phyloP scores from a whole-genome alignment of 805 yeast species.

The Starmerella vitae region DNA sequence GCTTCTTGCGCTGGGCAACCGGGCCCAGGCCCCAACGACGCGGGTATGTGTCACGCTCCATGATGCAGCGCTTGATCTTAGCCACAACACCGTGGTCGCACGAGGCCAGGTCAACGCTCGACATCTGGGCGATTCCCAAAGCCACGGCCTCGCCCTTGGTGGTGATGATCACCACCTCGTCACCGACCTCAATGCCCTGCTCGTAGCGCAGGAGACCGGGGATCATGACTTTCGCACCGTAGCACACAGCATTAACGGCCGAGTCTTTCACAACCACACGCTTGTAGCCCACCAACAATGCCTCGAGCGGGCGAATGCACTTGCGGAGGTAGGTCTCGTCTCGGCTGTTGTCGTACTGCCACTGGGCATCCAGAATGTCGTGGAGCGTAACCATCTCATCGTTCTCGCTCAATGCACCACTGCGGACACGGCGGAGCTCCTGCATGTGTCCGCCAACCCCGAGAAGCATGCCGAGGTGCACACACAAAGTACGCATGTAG shows the following conservation, averaged over 20 bases:
- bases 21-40: slow-evolving; percentile 99
- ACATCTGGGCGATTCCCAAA: slow-evolving; percentile 96
- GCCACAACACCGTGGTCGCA: slow-evolving; percentile 99
- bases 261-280: slow-evolving; percentile 90
- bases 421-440: slow-evolving; percentile 97
- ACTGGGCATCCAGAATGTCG: slow-evolving; percentile 96
- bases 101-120: slow-evolving; percentile 87
- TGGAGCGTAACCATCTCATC: slow-evolving; percentile 91
- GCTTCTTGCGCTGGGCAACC: slow-evolving; percentile 96
- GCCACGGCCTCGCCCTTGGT: slow-evolving; percentile 99
- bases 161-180: slow-evolving; percentile 94
- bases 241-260: slow-evolving; percentile 95
- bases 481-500: slow-evolving; percentile 98
- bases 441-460: slow-evolving; percentile 99
- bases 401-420: slow-evolving; percentile 84
- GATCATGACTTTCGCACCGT: slow-evolving; percentile 97
- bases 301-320: slow-evolving; percentile 88
- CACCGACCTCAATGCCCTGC: slow-evolving; percentile 92
- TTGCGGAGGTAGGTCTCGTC: slow-evolving; percentile 93
- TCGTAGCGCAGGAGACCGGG: slow-evolving; percentile 97
- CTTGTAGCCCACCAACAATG: slow-evolving; percentile 86
- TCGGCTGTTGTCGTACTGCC: slow-evolving; percentile 92
- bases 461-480: slow-evolving; percentile 92
- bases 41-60: slow-evolving; percentile 99
- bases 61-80: slow-evolving; percentile 95